These are phyloP conservation scores for Rubia occidens DNA, from an alignment of 305 asterid species.

Conservation along the genomic window DNA sequence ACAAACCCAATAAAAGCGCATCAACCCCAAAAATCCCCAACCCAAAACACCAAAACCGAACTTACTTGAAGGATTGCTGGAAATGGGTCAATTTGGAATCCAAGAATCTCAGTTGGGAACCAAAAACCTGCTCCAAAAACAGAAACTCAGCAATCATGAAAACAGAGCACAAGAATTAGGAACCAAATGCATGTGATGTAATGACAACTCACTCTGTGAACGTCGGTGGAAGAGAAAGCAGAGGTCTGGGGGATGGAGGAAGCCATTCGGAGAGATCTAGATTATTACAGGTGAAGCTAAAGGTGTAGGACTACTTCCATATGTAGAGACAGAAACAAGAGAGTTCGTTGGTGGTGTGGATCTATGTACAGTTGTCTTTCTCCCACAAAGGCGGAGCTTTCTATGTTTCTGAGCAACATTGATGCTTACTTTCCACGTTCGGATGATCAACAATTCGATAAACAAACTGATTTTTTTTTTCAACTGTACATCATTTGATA, in stretches of 20 bases:
- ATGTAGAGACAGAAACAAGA: conserved; percentile 1
- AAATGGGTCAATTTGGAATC: conserved; percentile 40
- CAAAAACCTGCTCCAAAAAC: conserved; percentile 42
- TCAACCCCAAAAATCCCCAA: conserved; percentile 11
- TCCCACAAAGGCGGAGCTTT: conserved; percentile 75
- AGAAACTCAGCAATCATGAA: conserved; percentile 7
- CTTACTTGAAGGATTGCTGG: conserved; percentile 47
- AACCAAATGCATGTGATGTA: conserved; percentile 1
- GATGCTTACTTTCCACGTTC: background rate
- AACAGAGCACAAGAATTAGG: background rate
- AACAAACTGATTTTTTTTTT: too few relatives aligned
- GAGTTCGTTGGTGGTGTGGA: conserved; percentile 24
- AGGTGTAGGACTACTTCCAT: background rate
- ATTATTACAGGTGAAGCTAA: conserved; percentile 5
- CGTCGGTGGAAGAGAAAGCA: conserved; percentile 24
- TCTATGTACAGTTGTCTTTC: conserved; percentile 34
- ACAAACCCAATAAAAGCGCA: conserved; percentile 9
- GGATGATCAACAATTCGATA: background rate
- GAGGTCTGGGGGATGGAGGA: conserved; percentile 18
- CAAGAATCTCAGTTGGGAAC: conserved; percentile 52
- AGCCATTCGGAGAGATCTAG: conserved; percentile 34
- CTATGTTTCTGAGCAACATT: conserved; percentile 20
- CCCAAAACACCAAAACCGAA: background rate
- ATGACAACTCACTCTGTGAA: conserved; percentile 26
- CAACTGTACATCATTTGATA: too few relatives aligned